Evolutionary conservation across 2,329 filamentous ascomycete genomes (phyloP).

Genomic region (Gaeumannomyces tritici): DNA sequence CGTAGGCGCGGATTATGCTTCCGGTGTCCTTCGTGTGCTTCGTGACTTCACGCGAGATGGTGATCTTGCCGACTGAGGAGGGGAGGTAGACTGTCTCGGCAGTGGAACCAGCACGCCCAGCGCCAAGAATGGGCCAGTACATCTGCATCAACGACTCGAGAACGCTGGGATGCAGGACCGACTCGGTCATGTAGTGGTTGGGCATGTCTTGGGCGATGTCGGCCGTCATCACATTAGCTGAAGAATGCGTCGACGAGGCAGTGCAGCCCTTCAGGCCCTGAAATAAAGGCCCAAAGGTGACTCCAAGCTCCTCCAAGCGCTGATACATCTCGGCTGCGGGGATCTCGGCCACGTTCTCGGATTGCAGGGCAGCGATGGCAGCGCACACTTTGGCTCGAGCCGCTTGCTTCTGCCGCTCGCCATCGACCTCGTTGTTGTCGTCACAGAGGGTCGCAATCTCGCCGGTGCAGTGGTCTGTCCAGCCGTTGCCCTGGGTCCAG

Average conservation of each 20-base stretch:
- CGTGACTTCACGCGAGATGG: slow-evolving; percentile 22
- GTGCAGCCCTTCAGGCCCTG: slow-evolving; percentile 37
- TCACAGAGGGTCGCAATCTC: slow-evolving; percentile 29
- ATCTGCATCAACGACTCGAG: slow-evolving; percentile 30
- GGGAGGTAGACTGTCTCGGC: slow-evolving; percentile 32
- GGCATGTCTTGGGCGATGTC: slow-evolving; percentile 30
- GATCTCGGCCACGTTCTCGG: slow-evolving; percentile 19
- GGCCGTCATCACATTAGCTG: slow-evolving; percentile 22
- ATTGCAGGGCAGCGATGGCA: slow-evolving; percentile 16
- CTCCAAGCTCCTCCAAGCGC: slow-evolving; percentile 32
- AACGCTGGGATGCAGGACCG: slow-evolving; percentile 27
- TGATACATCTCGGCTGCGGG: slow-evolving; percentile 32
- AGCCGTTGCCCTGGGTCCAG: slow-evolving; percentile 38
- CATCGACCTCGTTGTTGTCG: slow-evolving; percentile 30
- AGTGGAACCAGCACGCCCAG: slow-evolving; percentile 13
- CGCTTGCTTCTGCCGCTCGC: slow-evolving; percentile 18
- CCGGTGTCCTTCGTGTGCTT: slow-evolving; percentile 17
- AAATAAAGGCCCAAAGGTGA: slow-evolving; percentile 40
- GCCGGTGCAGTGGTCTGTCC: slow-evolving; percentile 50
- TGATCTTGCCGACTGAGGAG: slow-evolving; percentile 27
- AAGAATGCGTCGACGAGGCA: slow-evolving; percentile 22
- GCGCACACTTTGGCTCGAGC: slow-evolving; percentile 18
- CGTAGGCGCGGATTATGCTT: slow-evolving; percentile 23
- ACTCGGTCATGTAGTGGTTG: slow-evolving; percentile 20
- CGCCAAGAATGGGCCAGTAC: slow-evolving; percentile 28